Evolutionary conservation across 1,284 basidiomycete species (phyloP).

Genomic region (Irpex rosettiformis): DNA sequence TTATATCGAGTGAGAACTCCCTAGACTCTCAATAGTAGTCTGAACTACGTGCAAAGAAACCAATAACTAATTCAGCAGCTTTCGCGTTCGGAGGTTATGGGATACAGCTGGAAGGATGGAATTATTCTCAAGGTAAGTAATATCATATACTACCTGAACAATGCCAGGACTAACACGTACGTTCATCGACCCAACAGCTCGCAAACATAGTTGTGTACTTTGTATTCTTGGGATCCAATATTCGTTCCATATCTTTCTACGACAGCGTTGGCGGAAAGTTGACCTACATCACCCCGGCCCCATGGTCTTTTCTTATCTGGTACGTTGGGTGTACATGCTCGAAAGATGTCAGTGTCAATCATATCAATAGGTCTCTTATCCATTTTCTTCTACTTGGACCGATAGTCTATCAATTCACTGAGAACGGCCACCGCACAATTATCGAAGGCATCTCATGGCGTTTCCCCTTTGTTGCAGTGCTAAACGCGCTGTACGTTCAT

Average conservation of each 20-base stretch:
- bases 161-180: not conserved
- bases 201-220: conserved; percentile 78
- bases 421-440: conserved; percentile 72
- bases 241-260: conserved; percentile 79
- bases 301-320: conserved; percentile 86
- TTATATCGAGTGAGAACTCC: too few species aligned
- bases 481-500: conserved; percentile 85
- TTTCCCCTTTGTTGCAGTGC: conserved; percentile 78
- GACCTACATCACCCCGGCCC: conserved; percentile 88
- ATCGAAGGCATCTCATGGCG: conserved; percentile 88
- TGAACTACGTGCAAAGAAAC: too few species aligned
- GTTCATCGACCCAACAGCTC: conserved; percentile 39
- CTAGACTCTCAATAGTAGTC: too few species aligned
- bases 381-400: conserved; percentile 87
- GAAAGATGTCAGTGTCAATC: conserved; percentile 11
- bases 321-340: conserved; percentile 27
- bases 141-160: not conserved
- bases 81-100: not conserved
- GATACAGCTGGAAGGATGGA: not conserved
- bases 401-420: conserved; percentile 87
- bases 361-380: conserved; percentile 63
- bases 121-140: not conserved
- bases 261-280: conserved; percentile 70
- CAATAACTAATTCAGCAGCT: too few species aligned
- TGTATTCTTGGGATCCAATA: conserved; percentile 84